Conservation (phyloP, 305 asterid genomes). For the Withania somnifera region DNA sequence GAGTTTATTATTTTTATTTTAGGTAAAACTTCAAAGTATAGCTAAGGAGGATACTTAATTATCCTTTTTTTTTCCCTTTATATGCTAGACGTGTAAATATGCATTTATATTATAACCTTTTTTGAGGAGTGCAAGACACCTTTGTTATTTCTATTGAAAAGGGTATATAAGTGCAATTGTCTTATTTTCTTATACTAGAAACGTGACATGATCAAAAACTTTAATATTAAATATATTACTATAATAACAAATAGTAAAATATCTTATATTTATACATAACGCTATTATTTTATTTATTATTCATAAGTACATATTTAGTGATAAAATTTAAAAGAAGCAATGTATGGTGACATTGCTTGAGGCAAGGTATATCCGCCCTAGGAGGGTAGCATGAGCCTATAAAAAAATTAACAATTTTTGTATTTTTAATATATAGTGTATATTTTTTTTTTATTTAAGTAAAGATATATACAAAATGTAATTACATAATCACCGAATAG, state of each 20-base stretch:
- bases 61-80: no score
- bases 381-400: not conserved
- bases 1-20: no score
- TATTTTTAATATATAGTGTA: not conserved
- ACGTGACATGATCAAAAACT: not conserved
- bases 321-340: not conserved
- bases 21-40: no score
- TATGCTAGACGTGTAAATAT: not conserved
- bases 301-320: not conserved
- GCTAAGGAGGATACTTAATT: no score
- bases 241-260: not conserved
- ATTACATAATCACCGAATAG: not conserved
- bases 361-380: not conserved
- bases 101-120: not conserved
- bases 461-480: not conserved
- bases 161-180: not conserved
- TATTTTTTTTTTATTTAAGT: not conserved
- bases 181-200: not conserved
- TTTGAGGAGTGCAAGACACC: not conserved
- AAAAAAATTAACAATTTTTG: not conserved
- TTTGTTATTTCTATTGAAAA: not conserved
- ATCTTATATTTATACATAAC: not conserved
- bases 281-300: not conserved
- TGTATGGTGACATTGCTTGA: not conserved
- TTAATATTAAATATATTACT: not conserved